Base-by-base conservation (phyloP, 2,329 filamentous ascomycete species). In the Pseudogymnoascus sp. region DNA sequence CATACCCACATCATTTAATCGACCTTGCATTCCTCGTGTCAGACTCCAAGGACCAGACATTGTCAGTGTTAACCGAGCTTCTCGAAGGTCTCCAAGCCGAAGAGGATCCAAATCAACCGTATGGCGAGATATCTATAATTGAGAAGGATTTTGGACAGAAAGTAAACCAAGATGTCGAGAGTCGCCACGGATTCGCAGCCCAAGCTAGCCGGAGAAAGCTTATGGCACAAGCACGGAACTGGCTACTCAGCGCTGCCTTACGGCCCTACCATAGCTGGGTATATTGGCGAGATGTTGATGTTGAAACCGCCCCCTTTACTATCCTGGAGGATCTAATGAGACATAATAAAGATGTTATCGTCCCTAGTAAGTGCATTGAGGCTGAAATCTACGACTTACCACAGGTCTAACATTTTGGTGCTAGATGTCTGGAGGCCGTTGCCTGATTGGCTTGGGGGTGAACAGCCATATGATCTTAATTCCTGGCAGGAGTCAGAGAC, bases 401-500 rank as follows among this genome's bases (percentile, higher is more conserved):
- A 15, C 52, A 25, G n/a, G 33, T 15, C 42, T 35, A 61, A 70
- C 76, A 61, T 76, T 68, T 35, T 60, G 61, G 18, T 59, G 42
- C 60, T 64, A 92, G 89, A 99, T 78, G 94, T 99, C 64, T 99
- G 94, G 94, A 87, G 94, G 67, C 94, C 94, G n/a, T 83, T 99
- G 58, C 94, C 94, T 5, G 94, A 99, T 75, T 99, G 94, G 94
- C 88, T 99, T 25, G 94, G 94, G 52, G 95, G 94, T 70, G 94
- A 99, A 74, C 94, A 99, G 74, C 94, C 94, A 1, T 99, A 99
- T 74, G 94, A 99, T 76, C 76, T 99, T 69, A 99, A 99, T 75
- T 97, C 93, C 13, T 99, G 94, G 94, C 94, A 99, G 75, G 94
- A 99, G 75, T 99, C 94, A 0, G 95, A 99, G 72, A 99, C 94